phyloP scores from a whole-genome alignment of 169 alveolate species.

The Cryptosporidium parvum region DNA sequence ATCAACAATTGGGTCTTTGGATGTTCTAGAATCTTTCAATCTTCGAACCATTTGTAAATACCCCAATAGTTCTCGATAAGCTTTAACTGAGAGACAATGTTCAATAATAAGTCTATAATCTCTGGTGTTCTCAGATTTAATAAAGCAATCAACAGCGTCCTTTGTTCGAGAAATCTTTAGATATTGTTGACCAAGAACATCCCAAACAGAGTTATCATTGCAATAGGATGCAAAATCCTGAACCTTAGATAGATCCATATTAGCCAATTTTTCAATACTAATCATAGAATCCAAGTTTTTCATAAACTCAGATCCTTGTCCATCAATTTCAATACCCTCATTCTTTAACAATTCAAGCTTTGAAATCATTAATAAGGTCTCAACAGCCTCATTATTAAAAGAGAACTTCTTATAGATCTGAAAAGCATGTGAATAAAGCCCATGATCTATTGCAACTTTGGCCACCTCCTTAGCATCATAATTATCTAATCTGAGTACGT shows the following conservation, averaged over 20 bases:
- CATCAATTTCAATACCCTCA: conserved; percentile 1
- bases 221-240: conserved; percentile 65
- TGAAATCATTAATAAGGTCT: conserved; percentile 87
- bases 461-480: conserved; percentile 98
- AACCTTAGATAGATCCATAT: conserved; percentile 39
- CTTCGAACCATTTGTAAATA: conserved; percentile 93
- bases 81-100: conserved; percentile 20
- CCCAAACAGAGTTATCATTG: conserved; percentile 91
- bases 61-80: conserved; percentile 88
- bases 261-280: conserved; percentile 80
- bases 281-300: conserved; percentile 83
- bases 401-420: conserved; percentile 92
- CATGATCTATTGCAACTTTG: conserved; percentile 87
- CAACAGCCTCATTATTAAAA: conserved; percentile 93
- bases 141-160: conserved; percentile 95
- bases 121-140: conserved; percentile 92
- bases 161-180: conserved; percentile 87
- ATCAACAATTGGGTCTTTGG: conserved; percentile 93
- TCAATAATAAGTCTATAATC: conserved; percentile 87
- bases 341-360: neutral
- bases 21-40: conserved; percentile 77
- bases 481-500: conserved; percentile 96
- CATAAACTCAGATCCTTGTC: neutral
- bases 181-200: conserved; percentile 95
- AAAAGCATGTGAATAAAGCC: conserved; percentile 92